phyloP scores from a whole-genome alignment of 1,284 basidiomycete species.

The Cryptococcus sp. region DNA sequence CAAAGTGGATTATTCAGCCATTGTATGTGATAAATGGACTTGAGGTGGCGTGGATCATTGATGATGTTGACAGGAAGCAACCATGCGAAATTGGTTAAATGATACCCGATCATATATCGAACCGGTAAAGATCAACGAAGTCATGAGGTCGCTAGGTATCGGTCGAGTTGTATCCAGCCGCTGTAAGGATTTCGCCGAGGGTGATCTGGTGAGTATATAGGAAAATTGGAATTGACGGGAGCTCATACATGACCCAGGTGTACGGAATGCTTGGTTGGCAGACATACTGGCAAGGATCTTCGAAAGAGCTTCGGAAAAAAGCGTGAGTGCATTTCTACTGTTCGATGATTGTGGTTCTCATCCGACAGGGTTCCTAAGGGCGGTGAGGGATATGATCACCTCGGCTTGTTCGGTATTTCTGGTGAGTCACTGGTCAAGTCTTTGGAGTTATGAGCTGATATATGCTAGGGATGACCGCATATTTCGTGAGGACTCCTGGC shows the following conservation, averaged over 20 bases:
- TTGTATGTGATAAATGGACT: conserved; percentile 38
- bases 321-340: conserved; percentile 47
- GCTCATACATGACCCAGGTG: conserved; percentile 6
- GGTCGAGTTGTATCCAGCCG: conserved; percentile 65
- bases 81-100: conserved; percentile 76
- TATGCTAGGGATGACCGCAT: conserved; percentile 66
- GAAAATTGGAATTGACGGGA: too few species aligned
- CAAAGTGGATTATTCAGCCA: conserved; percentile 65
- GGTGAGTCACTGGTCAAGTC: conserved; percentile 49
- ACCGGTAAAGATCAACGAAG: conserved; percentile 71
- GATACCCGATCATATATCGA: conserved; percentile 57
- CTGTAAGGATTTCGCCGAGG: conserved; percentile 53
- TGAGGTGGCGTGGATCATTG: neutral
- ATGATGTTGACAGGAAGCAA: conserved; percentile 57
- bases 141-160: conserved; percentile 67
- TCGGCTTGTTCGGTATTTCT: conserved; percentile 67
- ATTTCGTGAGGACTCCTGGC: conserved; percentile 58
- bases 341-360: neutral
- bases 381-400: conserved; percentile 62
- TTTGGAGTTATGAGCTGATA: neutral
- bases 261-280: conserved; percentile 61
- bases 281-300: conserved; percentile 65
- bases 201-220: conserved; percentile 57
- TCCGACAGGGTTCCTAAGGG: conserved; percentile 55
- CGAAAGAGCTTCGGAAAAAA: conserved; percentile 54